phyloP scores from a whole-genome alignment of 441 rosid genomes.

The Erodium trifolium region DNA sequence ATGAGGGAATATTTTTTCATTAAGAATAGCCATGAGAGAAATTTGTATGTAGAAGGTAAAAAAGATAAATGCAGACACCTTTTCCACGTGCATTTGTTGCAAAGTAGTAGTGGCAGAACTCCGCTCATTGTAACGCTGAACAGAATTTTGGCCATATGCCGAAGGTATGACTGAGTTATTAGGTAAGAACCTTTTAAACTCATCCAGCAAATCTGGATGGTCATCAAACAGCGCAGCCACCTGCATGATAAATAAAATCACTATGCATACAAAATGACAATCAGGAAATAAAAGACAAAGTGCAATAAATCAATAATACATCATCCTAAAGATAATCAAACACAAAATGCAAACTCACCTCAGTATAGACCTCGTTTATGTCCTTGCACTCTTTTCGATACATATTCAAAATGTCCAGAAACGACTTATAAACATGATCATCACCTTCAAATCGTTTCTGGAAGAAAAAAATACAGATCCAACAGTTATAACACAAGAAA shows the following conservation, averaged over 20 bases:
- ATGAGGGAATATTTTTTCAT: slow-evolving; percentile 24
- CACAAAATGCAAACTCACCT: slow-evolving; percentile 38
- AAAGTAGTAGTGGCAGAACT: slow-evolving; percentile 42
- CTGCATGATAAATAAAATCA: slow-evolving; percentile 29
- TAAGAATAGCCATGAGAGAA: slow-evolving; percentile 12
- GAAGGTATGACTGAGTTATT: slow-evolving; percentile 63
- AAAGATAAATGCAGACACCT: slow-evolving; percentile 38
- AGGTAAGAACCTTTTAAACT: slow-evolving; percentile 84
- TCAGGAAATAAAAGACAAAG: slow-evolving; percentile 8
- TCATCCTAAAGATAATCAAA: slow-evolving; percentile 10
- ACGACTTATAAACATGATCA: slow-evolving; percentile 80
- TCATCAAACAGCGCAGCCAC: slow-evolving; percentile 76
- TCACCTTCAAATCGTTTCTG: slow-evolving; percentile 96
- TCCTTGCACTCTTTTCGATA: slow-evolving; percentile 90
- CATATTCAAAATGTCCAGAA: slow-evolving; percentile 90
- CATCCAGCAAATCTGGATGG: slow-evolving; percentile 77
- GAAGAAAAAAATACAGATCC: slow-evolving; percentile 17
- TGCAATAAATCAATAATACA: slow-evolving; percentile 1
- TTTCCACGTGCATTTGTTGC: slow-evolving; percentile 49
- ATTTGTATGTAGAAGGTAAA: slow-evolving; percentile 8
- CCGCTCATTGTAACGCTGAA: slow-evolving; percentile 45
- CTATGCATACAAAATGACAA: neutral
- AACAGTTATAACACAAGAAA: slow-evolving; percentile 16
- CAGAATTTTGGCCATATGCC: slow-evolving; percentile 43
- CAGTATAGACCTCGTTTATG: slow-evolving; percentile 76